These are phyloP conservation scores for Coemansia reversa DNA, from an alignment of 192 early-diverging fungal genomes.

Conservation along the genomic window DNA sequence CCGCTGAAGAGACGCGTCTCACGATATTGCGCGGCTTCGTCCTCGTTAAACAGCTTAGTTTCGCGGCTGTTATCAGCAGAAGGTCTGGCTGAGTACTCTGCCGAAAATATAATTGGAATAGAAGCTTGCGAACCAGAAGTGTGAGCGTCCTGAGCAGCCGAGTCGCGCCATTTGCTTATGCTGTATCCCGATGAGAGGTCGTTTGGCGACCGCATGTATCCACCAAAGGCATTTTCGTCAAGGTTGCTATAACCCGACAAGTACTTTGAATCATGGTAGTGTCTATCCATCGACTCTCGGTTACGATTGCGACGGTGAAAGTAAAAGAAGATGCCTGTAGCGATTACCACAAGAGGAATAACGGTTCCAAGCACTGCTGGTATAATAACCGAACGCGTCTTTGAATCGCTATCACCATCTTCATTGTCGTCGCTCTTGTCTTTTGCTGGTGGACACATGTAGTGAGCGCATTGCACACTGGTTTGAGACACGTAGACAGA, in stretches of 20 bases:
- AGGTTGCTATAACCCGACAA: conserved; percentile 49
- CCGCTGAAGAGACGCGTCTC: conserved; percentile 34
- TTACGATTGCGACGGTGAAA: conserved; percentile 25
- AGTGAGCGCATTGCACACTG: conserved; percentile 41
- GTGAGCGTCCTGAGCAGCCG: conserved; percentile 8
- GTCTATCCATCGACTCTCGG: conserved; percentile 20
- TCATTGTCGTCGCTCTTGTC: background rate
- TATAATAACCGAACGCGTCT: conserved; percentile 20
- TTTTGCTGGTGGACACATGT: conserved; percentile 14
- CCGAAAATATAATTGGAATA: conserved; percentile 42
- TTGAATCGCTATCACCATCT: background rate
- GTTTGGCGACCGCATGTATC: conserved; percentile 17
- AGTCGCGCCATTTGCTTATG: conserved; percentile 45
- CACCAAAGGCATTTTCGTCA: conserved; percentile 22
- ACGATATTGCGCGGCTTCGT: conserved; percentile 17
- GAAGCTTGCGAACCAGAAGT: conserved; percentile 26
- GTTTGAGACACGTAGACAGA: conserved; percentile 30
- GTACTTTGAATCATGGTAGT: conserved; percentile 33
- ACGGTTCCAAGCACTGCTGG: conserved; percentile 40
- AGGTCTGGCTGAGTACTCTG: conserved; percentile 18
- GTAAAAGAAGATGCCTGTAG: conserved; percentile 20
- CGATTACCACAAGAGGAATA: conserved; percentile 21
- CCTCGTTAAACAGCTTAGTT: conserved; percentile 17
- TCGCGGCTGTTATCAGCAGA: conserved; percentile 24
- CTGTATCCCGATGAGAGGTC: conserved; percentile 36